Conservation (phyloP, 768 basidiomycete species). For the Neoboletus magnificus region DNA sequence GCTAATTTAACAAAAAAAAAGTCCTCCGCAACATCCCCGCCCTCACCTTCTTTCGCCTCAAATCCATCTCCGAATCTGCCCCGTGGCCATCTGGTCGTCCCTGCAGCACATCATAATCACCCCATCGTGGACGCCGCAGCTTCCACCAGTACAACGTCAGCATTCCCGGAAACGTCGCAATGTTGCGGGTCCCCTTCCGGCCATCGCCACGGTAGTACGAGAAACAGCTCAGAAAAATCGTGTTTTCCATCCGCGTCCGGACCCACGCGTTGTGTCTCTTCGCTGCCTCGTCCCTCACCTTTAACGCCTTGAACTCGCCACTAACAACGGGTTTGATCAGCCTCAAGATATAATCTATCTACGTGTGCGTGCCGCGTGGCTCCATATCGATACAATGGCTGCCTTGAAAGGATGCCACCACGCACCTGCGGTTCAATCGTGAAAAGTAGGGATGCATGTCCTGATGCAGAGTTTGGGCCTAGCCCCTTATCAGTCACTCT, state of each 20-base stretch:
- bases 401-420: not conserved
- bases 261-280: slow-evolving; percentile 29
- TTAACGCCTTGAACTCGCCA: not conserved
- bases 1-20: not conserved
- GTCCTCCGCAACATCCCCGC: slow-evolving; percentile 19
- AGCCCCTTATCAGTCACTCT: not conserved
- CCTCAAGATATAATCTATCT: not conserved
- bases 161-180: not conserved
- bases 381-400: not conserved
- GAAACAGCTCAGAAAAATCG: slow-evolving; percentile 44
- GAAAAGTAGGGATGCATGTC: not conserved
- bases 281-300: not conserved
- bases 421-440: not conserved
- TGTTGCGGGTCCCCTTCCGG: slow-evolving; percentile 16
- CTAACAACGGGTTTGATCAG: not conserved
- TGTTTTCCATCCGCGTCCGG: slow-evolving; percentile 38
- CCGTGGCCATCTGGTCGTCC: slow-evolving; percentile 15
- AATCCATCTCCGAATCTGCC: slow-evolving; percentile 11
- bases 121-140: not conserved
- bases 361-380: slow-evolving; percentile 5
- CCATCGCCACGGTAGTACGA: slow-evolving; percentile 33
- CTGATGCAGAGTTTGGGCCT: slow-evolving; percentile 1
- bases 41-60: slow-evolving; percentile 5
- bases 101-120: not conserved
- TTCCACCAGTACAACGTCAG: not conserved